phyloP scores from a whole-genome alignment of 1,139 yeast species.

The Diutina mesorugosa region DNA sequence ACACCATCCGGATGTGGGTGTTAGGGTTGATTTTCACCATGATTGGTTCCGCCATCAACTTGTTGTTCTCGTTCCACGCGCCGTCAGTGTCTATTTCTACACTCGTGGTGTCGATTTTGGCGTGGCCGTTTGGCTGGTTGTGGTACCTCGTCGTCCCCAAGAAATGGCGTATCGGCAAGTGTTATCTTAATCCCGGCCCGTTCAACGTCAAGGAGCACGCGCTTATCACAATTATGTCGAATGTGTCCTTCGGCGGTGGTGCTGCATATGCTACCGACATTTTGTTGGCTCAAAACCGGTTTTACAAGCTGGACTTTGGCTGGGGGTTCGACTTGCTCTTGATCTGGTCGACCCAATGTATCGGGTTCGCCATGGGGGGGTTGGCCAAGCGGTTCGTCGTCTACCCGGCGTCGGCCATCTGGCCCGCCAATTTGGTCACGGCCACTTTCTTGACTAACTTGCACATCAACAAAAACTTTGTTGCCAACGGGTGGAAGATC shows the following conservation, averaged over 20 bases:
- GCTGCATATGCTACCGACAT: constrained; percentile 53
- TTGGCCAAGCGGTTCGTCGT: constrained; percentile 41
- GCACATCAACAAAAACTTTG: constrained; percentile 48
- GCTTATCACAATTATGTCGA: constrained; percentile 48
- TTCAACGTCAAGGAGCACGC: constrained; percentile 58
- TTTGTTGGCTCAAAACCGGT: constrained; percentile 40
- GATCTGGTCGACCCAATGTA: constrained; percentile 42
- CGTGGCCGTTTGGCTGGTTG: constrained; percentile 47
- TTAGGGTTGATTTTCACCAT: constrained; percentile 39
- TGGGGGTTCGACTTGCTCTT: constrained; percentile 40
- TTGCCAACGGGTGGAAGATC: constrained; percentile 21
- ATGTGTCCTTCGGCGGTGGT: constrained; percentile 40
- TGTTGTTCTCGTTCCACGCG: constrained; percentile 45
- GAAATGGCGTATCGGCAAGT: constrained; percentile 23
- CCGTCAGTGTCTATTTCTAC: constrained; percentile 44
- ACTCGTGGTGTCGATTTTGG: constrained; percentile 44
- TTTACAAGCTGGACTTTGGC: constrained; percentile 34
- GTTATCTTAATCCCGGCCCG: constrained; percentile 45
- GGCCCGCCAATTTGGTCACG: constrained; percentile 49
- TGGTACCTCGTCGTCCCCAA: constrained; percentile 41
- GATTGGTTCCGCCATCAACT: constrained; percentile 47
- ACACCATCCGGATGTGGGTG: constrained; percentile 52
- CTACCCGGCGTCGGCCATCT: constrained; percentile 49
- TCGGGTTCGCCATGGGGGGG: constrained; percentile 60
- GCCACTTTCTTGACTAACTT: constrained; percentile 41